Conservation (phyloP, 2,329 filamentous ascomycete species). For the Dactylellina haptotyla region DNA sequence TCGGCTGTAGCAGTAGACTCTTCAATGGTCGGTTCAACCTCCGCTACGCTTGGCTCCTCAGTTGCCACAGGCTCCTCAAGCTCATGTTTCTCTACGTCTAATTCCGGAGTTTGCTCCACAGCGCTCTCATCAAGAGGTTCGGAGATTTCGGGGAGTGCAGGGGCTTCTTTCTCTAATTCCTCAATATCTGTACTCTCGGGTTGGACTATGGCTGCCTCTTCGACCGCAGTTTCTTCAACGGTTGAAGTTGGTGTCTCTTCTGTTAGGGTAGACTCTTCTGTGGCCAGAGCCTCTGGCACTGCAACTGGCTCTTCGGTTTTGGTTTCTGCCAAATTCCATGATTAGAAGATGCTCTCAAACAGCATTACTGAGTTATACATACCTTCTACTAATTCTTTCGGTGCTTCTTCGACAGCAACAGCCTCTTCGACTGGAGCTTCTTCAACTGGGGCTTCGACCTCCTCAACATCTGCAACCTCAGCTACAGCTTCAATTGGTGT, state of each 20-base stretch:
- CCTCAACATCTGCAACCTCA: background rate
- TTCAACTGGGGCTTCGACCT: background rate
- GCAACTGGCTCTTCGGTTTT: too few species aligned
- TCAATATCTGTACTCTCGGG: background rate
- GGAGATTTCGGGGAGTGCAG: background rate
- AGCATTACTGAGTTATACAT: background rate
- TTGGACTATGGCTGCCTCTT: background rate
- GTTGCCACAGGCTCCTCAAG: background rate
- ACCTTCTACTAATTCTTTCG: constrained; percentile 18
- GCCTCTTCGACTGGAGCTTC: background rate
- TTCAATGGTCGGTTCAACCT: constrained; percentile 3
- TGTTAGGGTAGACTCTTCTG: background rate
- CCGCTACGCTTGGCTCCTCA: constrained; percentile 4
- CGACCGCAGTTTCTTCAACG: constrained; percentile 12
- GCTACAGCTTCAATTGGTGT: background rate
- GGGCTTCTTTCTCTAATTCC: constrained; percentile 2
- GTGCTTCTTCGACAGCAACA: background rate
- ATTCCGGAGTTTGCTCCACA: background rate
- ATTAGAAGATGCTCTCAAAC: background rate
- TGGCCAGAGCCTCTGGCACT: background rate
- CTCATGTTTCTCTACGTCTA: background rate
- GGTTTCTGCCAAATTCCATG: constrained; percentile 1
- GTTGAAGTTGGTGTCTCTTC: background rate
- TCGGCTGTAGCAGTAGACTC: background rate
- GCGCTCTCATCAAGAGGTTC: background rate